phyloP scores from a whole-genome alignment of 208 protist species.

The Leishmania braziliensis region DNA sequence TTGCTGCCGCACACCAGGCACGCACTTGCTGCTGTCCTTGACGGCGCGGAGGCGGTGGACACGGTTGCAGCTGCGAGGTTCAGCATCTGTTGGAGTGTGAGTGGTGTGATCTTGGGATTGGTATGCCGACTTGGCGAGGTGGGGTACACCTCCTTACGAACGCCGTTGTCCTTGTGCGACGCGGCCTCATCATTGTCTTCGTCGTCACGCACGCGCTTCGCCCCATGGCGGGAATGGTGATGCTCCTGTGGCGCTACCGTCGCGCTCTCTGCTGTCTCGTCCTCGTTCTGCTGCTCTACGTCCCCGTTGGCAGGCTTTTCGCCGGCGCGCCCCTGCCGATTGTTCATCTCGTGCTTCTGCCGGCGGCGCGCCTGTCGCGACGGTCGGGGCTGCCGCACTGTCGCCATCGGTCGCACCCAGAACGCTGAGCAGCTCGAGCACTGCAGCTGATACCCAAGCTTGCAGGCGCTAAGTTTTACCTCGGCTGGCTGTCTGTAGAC shows the following conservation, averaged over 20 bases:
- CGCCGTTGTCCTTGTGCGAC: background rate
- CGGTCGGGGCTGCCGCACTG: constrained; percentile 32
- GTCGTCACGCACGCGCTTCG: constrained; percentile 8
- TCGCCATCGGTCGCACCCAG: constrained; percentile 91
- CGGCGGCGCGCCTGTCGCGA: constrained; percentile 21
- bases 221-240: background rate
- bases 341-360: constrained; percentile 25
- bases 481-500: constrained; percentile 92
- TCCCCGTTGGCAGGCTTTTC: constrained; percentile 4
- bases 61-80: background rate
- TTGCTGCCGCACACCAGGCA: constrained; percentile 86
- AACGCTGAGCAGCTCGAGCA: constrained; percentile 96
- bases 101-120: constrained; percentile 51
- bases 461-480: constrained; percentile 89
- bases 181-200: background rate
- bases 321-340: constrained; percentile 17
- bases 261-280: background rate
- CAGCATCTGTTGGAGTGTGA: constrained; percentile 35
- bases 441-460: constrained; percentile 93
- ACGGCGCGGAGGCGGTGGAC: background rate
- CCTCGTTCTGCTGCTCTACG: background rate
- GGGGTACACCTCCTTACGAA: constrained; percentile 48
- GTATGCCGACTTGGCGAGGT: constrained; percentile 38
- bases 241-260: background rate
- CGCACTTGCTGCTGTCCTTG: background rate